Base-by-base conservation (phyloP, 805 yeast species). In the Metschnikowia anglica region DNA sequence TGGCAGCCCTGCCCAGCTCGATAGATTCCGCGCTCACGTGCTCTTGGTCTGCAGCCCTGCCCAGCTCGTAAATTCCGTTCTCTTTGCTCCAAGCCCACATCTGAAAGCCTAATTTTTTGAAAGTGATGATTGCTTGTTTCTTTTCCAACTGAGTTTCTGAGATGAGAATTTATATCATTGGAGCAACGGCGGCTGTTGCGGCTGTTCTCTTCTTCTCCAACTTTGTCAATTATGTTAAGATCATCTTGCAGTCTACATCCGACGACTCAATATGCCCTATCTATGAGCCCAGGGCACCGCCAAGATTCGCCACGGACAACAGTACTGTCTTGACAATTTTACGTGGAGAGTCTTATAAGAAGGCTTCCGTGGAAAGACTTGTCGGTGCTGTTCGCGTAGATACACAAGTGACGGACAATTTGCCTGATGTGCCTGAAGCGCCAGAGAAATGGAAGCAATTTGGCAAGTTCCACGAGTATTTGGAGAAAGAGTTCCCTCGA, bases 321-420 rank as follows among this genome's bases (percentile, higher is more conserved):
- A 58, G 63, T 2, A 56, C 68, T 1, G 59, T 70, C 3, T 29
- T 61, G 4, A 47, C 44, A 17, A 70, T 75, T 31, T 50, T 73
- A 10, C 27, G 56, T 13, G 70, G 69, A 47, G 59, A 54, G 1
- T 44, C 39, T 0, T 73, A 64, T 49, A 58, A 65, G 21, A 35
- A 56, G 21, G 42, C 50, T 6, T 72, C 81, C 0, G 73, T 70
- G 10, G 55, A 54, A 9, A 75, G 70, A 49, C 66, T 81, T 43
- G 61, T 77, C 7, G 80, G 76, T 4, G 86, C 91, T 1, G 74
- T 86, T 17, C 72, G 73, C 54, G 72, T 85, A 44, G 81, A 82
- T 31, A 85, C 95, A 1, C 81, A 77, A 47, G 72, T 80, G 12
- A 72, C 61, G 47, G 95, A 88, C 57, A 53, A 62, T 41, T 68